Conservation (phyloP, 805 yeast species). For the Ogataea nonfermentans region DNA sequence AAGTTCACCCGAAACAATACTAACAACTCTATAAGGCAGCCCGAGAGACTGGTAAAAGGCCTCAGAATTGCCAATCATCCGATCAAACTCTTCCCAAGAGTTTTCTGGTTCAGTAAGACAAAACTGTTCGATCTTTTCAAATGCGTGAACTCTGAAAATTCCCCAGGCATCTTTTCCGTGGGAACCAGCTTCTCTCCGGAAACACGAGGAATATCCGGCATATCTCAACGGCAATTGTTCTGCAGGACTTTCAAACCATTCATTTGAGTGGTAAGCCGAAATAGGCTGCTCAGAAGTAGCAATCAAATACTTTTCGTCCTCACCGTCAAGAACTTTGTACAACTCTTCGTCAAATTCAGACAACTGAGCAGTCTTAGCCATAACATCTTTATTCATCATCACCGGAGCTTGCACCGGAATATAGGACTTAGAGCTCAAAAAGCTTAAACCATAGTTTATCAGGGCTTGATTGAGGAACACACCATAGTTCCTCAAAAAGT, state of each 20-base stretch:
- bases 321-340: conserved; percentile 95
- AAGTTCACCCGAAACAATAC: conserved; percentile 97
- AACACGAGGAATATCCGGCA: conserved; percentile 98
- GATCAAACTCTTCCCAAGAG: conserved; percentile 96
- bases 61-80: conserved; percentile 89
- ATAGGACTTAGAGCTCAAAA: conserved; percentile 72
- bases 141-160: conserved; percentile 97
- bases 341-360: conserved; percentile 97
- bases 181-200: conserved; percentile 99
- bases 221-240: conserved; percentile 96
- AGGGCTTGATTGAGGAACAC: conserved; percentile 97
- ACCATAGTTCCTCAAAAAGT: conserved; percentile 91
- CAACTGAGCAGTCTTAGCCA: conserved; percentile 99
- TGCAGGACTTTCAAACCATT: conserved; percentile 97
- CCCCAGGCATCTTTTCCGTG: conserved; percentile 99
- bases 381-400: conserved; percentile 99
- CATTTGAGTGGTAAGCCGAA: conserved; percentile 94
- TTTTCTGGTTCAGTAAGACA: conserved; percentile 95
- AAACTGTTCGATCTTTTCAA: conserved; percentile 97
- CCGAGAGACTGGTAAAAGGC: conserved; percentile 90
- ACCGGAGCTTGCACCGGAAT: conserved; percentile 96
- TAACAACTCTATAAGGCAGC: conserved; percentile 94
- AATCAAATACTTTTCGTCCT: conserved; percentile 94
- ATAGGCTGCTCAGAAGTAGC: conserved; percentile 99
- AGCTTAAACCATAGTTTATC: conserved; percentile 90